Evolutionary conservation across 495 filamentous ascomycete species (phyloP), one percentile per base, ranked within the genome.

Genomic region (Penicillium salamii): DNA sequence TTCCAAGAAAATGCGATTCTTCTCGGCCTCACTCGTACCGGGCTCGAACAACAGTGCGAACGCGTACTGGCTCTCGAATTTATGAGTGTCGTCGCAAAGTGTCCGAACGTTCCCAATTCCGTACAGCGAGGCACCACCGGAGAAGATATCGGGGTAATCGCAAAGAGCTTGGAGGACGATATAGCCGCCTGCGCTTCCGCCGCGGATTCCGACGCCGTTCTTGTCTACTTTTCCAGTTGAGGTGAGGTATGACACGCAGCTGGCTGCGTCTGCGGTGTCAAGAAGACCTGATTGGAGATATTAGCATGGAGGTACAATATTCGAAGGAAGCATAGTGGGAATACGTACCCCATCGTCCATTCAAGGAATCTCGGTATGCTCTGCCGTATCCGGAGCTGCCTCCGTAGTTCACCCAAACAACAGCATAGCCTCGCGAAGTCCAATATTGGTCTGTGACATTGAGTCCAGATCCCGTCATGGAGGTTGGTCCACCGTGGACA

Each of bases 61-160:
- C n/a, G 70, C 43, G 47, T 78, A 77, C 24, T 62, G 55, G 13
- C 57, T 63, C 61, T 78, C 75, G 42, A 76, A 67, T 55, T 78
- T 78, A 41, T 77, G 75, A 5, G 71, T 76, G 33, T 61, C 59
- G 21, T 53, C 62, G 12, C 42, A 53, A 14, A 76, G 53, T 5
- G 49, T 46, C 38, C 53, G 52, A 17, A 75, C 31, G 32, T 74
- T 68, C 49, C 58, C 55, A 18, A 77, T 67, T 5, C 74, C 74
- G 46, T 65, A 73, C 3, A 62, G 47, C 29, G 57, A 61, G 13
- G 63, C 52, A 2, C 66, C 73, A 3, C 57, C 66, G 1, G 72
- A 67, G 34, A 46, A 62, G 15, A 62, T 28, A 32, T 46, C 31
- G 6, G 61, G 55, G 31, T 53, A 53, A 11, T 41, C 38, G 14